phyloP scores from a whole-genome alignment of 1,284 basidiomycete genomes.

The Amylostereum chailletii region DNA sequence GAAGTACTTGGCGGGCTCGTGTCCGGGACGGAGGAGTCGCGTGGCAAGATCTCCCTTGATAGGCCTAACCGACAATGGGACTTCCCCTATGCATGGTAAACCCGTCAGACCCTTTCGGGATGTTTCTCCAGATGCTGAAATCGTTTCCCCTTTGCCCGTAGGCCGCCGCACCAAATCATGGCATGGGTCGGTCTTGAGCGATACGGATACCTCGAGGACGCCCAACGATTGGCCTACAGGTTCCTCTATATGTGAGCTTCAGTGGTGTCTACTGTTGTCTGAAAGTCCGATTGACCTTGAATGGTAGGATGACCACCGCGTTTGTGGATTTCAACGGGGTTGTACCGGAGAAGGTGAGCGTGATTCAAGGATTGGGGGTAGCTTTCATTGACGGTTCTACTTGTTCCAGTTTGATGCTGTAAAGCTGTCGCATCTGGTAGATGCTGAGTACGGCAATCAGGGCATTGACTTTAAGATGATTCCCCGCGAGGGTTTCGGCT shows the following conservation, averaged over 20 bases:
- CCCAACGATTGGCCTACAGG: slow-evolving; percentile 88
- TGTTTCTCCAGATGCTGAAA: not conserved
- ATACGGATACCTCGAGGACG: slow-evolving; percentile 92
- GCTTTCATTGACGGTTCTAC: slow-evolving; percentile 5
- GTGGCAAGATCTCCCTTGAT: slow-evolving; percentile 91
- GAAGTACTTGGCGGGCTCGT: slow-evolving; percentile 95
- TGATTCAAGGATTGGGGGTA: not conserved
- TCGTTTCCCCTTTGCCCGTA: slow-evolving; percentile 29
- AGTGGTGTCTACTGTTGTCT: slow-evolving; percentile 15
- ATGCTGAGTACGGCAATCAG: slow-evolving; percentile 98
- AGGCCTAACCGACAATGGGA: slow-evolving; percentile 99
- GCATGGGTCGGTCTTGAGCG: slow-evolving; percentile 95
- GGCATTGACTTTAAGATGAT: slow-evolving; percentile 96
- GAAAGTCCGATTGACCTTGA: too few relatives aligned
- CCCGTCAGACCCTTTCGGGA: slow-evolving; percentile 8
- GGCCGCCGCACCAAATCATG: slow-evolving; percentile 97
- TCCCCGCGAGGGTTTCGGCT: slow-evolving; percentile 94
- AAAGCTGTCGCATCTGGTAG: slow-evolving; percentile 88
- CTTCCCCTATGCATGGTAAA: slow-evolving; percentile 51
- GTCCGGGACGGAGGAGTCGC: slow-evolving; percentile 93
- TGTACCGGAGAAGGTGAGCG: slow-evolving; percentile 84
- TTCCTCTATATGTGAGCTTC: slow-evolving; percentile 84
- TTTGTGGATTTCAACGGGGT: slow-evolving; percentile 96
- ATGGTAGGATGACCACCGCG: slow-evolving; percentile 76
- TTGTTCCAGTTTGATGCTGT: slow-evolving; percentile 82